Evolutionary conservation across 2,329 filamentous ascomycete species (phyloP).

Genomic region (Fusarium multiceps): DNA sequence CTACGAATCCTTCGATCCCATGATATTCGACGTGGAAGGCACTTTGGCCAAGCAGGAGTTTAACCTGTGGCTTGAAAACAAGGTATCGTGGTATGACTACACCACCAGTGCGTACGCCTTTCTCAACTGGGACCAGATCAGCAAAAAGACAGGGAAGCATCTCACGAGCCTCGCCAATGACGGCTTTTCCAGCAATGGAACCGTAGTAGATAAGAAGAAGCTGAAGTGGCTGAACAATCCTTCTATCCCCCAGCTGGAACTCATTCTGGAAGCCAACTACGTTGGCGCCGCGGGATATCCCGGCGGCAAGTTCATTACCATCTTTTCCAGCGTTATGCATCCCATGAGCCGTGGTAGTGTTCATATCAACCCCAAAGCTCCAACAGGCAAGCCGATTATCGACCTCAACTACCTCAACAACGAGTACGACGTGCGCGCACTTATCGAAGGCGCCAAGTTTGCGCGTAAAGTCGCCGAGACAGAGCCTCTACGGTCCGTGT

Average conservation of each 20-base stretch:
- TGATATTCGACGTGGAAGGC: not conserved
- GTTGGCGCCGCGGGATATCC: slow-evolving; percentile 4
- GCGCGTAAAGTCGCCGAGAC: slow-evolving; percentile 2
- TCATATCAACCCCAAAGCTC: not conserved
- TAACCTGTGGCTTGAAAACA: slow-evolving; percentile 2
- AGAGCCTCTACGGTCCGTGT: not conserved
- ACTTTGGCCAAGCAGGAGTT: not conserved
- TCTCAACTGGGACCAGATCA: slow-evolving; percentile 5
- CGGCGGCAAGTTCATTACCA: not conserved
- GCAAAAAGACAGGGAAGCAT: not conserved
- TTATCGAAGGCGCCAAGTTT: slow-evolving; percentile 1
- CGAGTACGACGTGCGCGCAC: not conserved
- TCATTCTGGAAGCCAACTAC: slow-evolving; percentile 7
- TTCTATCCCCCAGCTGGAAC: slow-evolving; percentile 2
- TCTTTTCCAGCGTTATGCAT: slow-evolving; percentile 3
- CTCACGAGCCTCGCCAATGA: not conserved
- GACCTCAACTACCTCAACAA: slow-evolving; percentile 3
- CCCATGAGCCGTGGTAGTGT: slow-evolving; percentile 10
- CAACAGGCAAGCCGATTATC: not conserved
- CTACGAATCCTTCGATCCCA: slow-evolving; percentile 1
- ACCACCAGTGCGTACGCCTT: slow-evolving; percentile 8
- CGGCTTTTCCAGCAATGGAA: not conserved
- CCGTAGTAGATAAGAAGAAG: slow-evolving; percentile 3
- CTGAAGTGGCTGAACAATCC: not conserved
- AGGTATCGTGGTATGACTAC: slow-evolving; percentile 8